Evolutionary conservation across 805 yeast genomes (phyloP).

Genomic region (Nakazawaea peltata): DNA sequence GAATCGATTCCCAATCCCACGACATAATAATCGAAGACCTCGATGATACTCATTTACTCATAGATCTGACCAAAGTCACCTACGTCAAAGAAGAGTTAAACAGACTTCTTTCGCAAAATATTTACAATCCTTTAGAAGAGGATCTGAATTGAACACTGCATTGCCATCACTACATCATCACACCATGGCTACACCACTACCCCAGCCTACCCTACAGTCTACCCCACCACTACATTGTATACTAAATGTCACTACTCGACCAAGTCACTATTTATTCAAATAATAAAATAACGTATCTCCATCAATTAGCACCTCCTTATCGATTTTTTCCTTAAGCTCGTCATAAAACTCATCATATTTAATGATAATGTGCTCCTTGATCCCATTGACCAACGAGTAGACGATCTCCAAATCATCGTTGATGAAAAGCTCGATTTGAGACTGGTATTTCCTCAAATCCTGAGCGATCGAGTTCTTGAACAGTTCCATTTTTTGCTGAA

Average conservation of each 20-base stretch:
- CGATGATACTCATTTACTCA: constrained; percentile 84
- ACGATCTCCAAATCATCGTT: constrained; percentile 42
- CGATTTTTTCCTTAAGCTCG: constrained; percentile 11
- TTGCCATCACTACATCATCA: too few relatives aligned
- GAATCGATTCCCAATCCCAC: constrained; percentile 67
- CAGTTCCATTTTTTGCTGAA: constrained; percentile 15
- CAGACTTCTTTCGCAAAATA: constrained; percentile 67
- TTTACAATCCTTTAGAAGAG: constrained; percentile 77
- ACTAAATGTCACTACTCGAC: too few relatives aligned
- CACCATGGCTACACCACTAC: too few relatives aligned
- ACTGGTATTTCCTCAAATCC: constrained; percentile 49
- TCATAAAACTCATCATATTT: constrained; percentile 49
- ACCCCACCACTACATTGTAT: neutral
- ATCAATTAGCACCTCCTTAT: constrained; percentile 33
- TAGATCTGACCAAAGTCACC: constrained; percentile 70
- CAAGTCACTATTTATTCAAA: constrained; percentile 20
- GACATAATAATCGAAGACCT: constrained; percentile 73
- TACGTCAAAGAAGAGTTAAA: constrained; percentile 74
- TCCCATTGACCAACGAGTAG: constrained; percentile 50
- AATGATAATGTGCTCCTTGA: constrained; percentile 51
- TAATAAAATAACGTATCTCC: constrained; percentile 45
- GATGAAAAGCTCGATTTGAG: constrained; percentile 46
- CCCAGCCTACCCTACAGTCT: too few relatives aligned
- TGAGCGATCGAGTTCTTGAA: constrained; percentile 42
- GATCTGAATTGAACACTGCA: constrained; percentile 45